Conservation (phyloP, 331 rosid genomes). For the Malus hybrid region DNA sequence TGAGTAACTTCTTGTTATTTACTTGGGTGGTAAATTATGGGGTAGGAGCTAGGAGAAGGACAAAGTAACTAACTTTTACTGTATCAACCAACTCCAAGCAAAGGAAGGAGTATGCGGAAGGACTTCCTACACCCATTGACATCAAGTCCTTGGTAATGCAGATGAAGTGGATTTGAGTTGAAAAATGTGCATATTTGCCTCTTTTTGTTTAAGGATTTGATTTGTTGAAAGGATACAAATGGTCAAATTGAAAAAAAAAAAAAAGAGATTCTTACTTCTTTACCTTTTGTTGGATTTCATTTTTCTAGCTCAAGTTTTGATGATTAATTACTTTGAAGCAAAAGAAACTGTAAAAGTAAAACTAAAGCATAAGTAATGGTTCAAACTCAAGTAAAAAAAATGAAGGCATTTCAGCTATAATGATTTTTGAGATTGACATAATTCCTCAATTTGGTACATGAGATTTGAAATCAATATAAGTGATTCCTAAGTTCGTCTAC, state of each 20-base stretch:
- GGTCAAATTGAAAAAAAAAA: neutral
- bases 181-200: neutral
- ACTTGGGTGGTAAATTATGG: neutral
- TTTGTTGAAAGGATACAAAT: neutral
- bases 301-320: neutral
- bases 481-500: no score
- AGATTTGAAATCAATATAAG: no score
- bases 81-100: neutral
- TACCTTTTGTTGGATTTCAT: neutral
- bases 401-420: neutral
- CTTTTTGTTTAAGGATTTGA: neutral
- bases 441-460: no score
- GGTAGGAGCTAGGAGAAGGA: neutral
- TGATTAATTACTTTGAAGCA: neutral
- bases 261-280: neutral
- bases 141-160: neutral
- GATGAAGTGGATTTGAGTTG: neutral
- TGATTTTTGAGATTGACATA: accelerated
- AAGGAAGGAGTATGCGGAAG: neutral
- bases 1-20: neutral
- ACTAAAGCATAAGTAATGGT: neutral
- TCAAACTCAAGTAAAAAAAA: neutral
- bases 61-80: neutral
- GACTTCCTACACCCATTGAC: neutral
- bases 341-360: neutral